phyloP scores from a whole-genome alignment of 139 green algal species.

The Chlorella ohadii region DNA sequence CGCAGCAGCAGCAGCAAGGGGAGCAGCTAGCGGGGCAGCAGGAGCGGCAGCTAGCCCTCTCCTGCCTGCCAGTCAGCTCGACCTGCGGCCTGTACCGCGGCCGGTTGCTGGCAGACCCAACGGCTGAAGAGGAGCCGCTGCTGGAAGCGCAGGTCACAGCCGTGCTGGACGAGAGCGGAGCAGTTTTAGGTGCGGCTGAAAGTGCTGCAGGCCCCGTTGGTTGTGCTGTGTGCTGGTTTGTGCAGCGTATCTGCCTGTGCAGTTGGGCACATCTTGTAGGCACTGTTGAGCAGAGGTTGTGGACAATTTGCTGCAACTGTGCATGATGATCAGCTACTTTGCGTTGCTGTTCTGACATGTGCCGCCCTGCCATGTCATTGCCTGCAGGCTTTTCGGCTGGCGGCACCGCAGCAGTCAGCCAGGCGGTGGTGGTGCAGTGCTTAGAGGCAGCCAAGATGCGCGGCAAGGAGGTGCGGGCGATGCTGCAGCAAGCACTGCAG shows the following conservation, averaged over 20 bases:
- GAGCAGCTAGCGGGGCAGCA: not conserved
- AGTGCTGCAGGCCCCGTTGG: not conserved
- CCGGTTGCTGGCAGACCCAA: slow-evolving; percentile 71
- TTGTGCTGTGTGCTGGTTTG: not conserved
- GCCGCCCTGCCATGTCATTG: not conserved
- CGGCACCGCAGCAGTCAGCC: slow-evolving; percentile 33
- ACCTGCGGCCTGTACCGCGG: slow-evolving; percentile 63
- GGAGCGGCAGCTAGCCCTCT: slow-evolving; percentile 29
- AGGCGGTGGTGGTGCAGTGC: slow-evolving; percentile 48
- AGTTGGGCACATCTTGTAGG: too few relatives aligned
- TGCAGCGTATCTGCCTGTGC: too few relatives aligned
- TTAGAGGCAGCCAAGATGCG: slow-evolving; percentile 52
- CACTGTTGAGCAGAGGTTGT: too few relatives aligned
- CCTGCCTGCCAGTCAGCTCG: slow-evolving; percentile 40
- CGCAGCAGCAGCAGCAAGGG: slow-evolving; percentile 2
- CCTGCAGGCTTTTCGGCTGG: slow-evolving; percentile 59
- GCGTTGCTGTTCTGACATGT: too few relatives aligned
- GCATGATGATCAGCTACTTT: too few relatives aligned
- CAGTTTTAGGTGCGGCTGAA: slow-evolving; percentile 60
- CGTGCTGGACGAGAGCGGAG: slow-evolving; percentile 54
- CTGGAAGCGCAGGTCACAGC: slow-evolving; percentile 52
- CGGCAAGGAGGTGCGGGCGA: slow-evolving; percentile 48
- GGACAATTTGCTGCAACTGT: too few relatives aligned
- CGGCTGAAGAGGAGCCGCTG: slow-evolving; percentile 74
- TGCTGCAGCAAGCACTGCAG: slow-evolving; percentile 42